phyloP scores from a whole-genome alignment of 1,139 yeast species.

The Hanseniaspora sp. region DNA sequence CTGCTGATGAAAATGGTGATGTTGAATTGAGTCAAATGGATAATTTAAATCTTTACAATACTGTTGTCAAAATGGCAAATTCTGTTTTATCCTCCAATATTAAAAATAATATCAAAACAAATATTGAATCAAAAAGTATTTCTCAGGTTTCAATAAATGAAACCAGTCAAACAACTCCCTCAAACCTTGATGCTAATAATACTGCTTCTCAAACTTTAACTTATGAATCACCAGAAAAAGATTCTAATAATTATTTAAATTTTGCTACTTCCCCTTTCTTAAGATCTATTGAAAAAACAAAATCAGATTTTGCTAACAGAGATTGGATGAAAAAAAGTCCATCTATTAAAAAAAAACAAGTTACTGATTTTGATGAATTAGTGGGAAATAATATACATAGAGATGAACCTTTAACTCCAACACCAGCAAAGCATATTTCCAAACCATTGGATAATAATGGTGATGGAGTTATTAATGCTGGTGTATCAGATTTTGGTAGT shows the following conservation, averaged over 20 bases:
- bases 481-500: not conserved
- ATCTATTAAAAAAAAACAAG: not conserved
- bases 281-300: constrained; percentile 15
- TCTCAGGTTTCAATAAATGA: not conserved
- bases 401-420: not conserved
- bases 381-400: not conserved
- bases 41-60: constrained; percentile 28
- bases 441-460: not conserved
- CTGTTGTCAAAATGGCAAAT: constrained; percentile 28
- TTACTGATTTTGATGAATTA: not conserved
- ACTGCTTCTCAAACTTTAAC: not conserved
- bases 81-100: constrained; percentile 25
- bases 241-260: not conserved
- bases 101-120: not conserved
- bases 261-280: constrained; percentile 15
- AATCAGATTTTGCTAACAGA: constrained; percentile 4
- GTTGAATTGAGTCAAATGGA: constrained; percentile 26
- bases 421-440: not conserved
- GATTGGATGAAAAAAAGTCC: constrained; percentile 7
- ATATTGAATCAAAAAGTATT: not conserved
- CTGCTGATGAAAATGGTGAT: not conserved
- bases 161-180: not conserved
- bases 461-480: not conserved
- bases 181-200: not conserved
- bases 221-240: constrained; percentile 3